Base-by-base conservation (phyloP, 2,329 filamentous ascomycete species). In the Tolypocladium endophyticum region DNA sequence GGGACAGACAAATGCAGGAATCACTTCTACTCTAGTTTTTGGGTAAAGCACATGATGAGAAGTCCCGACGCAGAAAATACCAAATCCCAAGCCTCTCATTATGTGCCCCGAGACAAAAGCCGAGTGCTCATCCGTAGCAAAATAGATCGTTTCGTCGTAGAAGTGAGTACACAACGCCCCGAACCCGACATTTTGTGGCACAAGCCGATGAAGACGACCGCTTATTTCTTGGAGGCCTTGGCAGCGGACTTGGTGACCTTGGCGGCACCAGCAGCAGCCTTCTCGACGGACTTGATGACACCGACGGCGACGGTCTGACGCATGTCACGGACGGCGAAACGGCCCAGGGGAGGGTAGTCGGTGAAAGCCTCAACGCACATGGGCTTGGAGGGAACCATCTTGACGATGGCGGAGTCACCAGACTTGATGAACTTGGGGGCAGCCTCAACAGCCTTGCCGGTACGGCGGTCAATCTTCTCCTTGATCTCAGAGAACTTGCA, bases 331-430 rank as follows among this genome's bases (percentile, higher is more conserved):
- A 99, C 94, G 79, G 94, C 94, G 87, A 99, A 99, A 88, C 94
- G 93, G 79, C 94, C 94, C 74, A 99, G 92, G 80, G 94, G 94
- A 75, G 94, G 93, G 87, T 97, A 99, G 77, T 97, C 92, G 74
- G 92, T 97, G 92, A 97, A 99, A 73, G 94, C 84, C 91, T 99
- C 94, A 81, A 99, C 94, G 81, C 94, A 99, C 94, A 99, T 99
- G 78, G 94, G 94, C 92, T 99, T 99, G 85, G 93, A 97, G 78
- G 94, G 94, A 86, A 97, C 77, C 94, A 99, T 97, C 92, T 97
- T 97, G 85, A 99, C 94, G 83, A 99, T 99, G 80, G 93, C 93
- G 71, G 94, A 93, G 80, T 99, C 94, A 89, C 94, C 94, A 75
- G 93, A 97, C 92, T 99, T 99, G 90, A 99, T 92, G 88, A 97